Base-by-base conservation (phyloP, 2,329 filamentous ascomycete species). In the Celoporthe dispersa region DNA sequence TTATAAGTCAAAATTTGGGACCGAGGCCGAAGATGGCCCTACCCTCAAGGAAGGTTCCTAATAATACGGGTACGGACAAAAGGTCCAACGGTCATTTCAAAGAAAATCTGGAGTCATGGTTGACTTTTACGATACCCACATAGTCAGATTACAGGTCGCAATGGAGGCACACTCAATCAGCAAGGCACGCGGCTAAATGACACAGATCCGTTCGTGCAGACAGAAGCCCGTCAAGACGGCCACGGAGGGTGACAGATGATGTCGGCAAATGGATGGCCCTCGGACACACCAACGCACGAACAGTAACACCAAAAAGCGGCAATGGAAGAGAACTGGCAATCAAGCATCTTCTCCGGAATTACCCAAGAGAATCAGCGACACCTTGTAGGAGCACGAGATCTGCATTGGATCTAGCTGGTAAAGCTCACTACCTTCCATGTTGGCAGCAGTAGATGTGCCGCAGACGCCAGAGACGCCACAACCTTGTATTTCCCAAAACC, bases 331-430 rank as follows among this genome's bases (percentile, higher is more conserved):
- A 81, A 83, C 86, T 97, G 94, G 94, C 94, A 90, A 94, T 97
- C 94, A 93, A 97, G 93, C 93, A 80, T 96, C 89, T 88, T 93
- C 91, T 84, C 86, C 84, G 78, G 81, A 81, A 77, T 78, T 69
- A 74, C 76, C 78, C 80, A 78, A 77, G 83, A 89, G 90, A 94
- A 86, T 95, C 92, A 82, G 93, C 94, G 94, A 97, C 94, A 97
- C 94, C 94, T 87, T 79, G 85, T 83, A 86, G 85, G 83, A 83
- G 82, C 81, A 82, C 81, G 82, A 86, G 84, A 87, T 87, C 85
- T 84, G 84, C 84, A 81, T 83, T 86, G 83, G 85, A 88, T 85
- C 87, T 89, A 86, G 67, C 82, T 82, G 82, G 81, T 80, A 64
- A 64, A 81, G 81, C 84, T 85, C 84, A 86, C 84, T 86, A 84